Percentiles rank a stretch among this genome's conserved stretches.
Conservation (phyloP, 371 early-diverging fungal genomes). For the Mortierella sp. region DNA sequence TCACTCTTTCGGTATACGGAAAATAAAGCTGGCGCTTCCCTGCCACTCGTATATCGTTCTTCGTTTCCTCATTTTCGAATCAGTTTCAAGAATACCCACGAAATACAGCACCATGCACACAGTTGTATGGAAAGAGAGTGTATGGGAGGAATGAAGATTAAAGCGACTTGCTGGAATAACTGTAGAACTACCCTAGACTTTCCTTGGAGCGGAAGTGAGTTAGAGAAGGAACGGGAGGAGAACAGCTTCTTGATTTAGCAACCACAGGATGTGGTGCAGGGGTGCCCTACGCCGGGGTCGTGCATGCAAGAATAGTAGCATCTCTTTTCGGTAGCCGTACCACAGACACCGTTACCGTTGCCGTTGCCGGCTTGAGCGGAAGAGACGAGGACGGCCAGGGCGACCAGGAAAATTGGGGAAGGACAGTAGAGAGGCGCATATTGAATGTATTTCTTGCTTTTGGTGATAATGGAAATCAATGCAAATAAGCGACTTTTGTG, state of each 20-base stretch:
- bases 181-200: neutral
- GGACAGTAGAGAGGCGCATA: neutral
- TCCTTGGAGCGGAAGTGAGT: neutral
- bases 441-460: neutral
- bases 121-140: neutral
- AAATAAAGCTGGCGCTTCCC: neutral
- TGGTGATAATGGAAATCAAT: neutral
- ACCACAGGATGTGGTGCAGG: neutral
- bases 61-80: neutral
- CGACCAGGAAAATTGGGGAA: neutral
- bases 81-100: neutral
- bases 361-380: slow-evolving; percentile 1
- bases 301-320: neutral
- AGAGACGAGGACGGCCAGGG: neutral
- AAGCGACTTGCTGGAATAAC: neutral
- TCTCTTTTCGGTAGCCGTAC: neutral
- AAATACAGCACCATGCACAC: neutral
- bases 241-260: neutral
- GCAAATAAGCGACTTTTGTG: neutral
- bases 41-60: neutral
- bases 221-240: neutral
- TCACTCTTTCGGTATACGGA: neutral
- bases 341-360: slow-evolving; percentile 7
- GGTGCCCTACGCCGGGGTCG: neutral
- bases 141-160: neutral